These are phyloP conservation scores for Microbotryomycetes sp. DNA, from an alignment of 1,284 basidiomycete genomes.

Conservation along the genomic window DNA sequence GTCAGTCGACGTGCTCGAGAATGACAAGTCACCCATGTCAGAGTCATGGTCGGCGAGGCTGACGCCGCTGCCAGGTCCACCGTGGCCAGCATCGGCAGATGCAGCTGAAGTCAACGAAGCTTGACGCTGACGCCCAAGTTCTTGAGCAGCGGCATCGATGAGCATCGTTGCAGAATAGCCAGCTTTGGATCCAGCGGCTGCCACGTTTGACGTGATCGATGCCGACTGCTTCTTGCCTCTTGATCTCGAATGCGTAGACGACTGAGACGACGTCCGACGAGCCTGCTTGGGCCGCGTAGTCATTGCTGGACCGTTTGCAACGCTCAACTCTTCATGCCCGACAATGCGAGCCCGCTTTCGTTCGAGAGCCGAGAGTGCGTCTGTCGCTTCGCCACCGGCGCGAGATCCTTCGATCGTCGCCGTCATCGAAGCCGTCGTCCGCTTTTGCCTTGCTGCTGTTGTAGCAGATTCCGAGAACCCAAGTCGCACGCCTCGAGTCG, in stretches of 20 bases:
- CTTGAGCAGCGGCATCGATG: background rate
- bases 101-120: background rate
- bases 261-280: background rate
- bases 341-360: slow-evolving; percentile 17
- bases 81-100: background rate
- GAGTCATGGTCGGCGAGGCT: background rate
- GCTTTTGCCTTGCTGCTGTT: slow-evolving; percentile 1
- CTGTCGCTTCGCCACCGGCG: slow-evolving; percentile 11
- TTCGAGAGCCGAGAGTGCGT: slow-evolving; percentile 19
- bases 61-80: too few species aligned
- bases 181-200: background rate
- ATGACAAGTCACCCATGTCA: slow-evolving; percentile 21
- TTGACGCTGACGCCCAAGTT: background rate
- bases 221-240: background rate
- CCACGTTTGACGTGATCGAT: background rate
- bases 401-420: slow-evolving; percentile 2
- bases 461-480: background rate
- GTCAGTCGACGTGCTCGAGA: slow-evolving; percentile 23
- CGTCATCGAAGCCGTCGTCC: background rate
- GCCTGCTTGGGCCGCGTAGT: background rate
- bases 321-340: background rate
- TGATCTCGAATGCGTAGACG: background rate
- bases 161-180: background rate
- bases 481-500: background rate
- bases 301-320: background rate